A percentile compares a stretch with the other conserved stretches of the same genome.
Evolutionary conservation across 2,329 filamentous ascomycete species (phyloP).

Genomic region (Pseudopithomyces maydicus): DNA sequence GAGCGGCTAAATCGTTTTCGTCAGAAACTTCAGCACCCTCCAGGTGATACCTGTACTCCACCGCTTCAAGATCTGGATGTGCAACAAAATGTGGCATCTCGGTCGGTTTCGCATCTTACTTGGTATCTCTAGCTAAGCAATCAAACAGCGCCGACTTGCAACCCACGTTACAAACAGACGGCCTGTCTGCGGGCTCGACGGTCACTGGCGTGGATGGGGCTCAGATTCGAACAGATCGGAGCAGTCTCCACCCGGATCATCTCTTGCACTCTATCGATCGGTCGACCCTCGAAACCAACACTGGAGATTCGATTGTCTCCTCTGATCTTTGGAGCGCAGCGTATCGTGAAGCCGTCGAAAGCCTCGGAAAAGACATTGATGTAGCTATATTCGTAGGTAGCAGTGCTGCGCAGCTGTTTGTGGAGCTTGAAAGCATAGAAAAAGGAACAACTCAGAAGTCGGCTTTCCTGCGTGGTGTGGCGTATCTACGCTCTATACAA

Average conservation of each 20-base stretch:
- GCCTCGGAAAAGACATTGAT: conserved; percentile 10
- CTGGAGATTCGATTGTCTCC: neutral
- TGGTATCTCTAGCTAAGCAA: too few relatives aligned
- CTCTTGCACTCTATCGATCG: neutral
- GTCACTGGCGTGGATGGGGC: too few relatives aligned
- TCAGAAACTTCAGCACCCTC: neutral
- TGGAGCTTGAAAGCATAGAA: conserved; percentile 9
- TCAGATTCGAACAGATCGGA: neutral
- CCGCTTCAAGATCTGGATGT: neutral
- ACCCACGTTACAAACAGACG: too few relatives aligned
- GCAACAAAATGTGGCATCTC: neutral
- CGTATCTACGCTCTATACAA: conserved; percentile 13
- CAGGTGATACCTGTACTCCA: neutral
- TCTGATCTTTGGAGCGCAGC: conserved; percentile 15
- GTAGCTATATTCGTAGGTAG: conserved; percentile 6
- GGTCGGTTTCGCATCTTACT: neutral
- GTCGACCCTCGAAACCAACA: neutral
- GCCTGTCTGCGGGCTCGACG: too few relatives aligned
- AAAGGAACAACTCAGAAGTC: conserved; percentile 8
- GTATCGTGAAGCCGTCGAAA: conserved; percentile 11
- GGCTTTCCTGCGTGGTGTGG: conserved; percentile 12
- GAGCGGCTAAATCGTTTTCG: conserved; percentile 8
- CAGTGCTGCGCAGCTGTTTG: conserved; percentile 11
- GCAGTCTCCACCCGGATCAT: neutral
- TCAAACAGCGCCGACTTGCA: too few relatives aligned